phyloP scores from a whole-genome alignment of 1,284 basidiomycete genomes.

The Peniophora sp. region DNA sequence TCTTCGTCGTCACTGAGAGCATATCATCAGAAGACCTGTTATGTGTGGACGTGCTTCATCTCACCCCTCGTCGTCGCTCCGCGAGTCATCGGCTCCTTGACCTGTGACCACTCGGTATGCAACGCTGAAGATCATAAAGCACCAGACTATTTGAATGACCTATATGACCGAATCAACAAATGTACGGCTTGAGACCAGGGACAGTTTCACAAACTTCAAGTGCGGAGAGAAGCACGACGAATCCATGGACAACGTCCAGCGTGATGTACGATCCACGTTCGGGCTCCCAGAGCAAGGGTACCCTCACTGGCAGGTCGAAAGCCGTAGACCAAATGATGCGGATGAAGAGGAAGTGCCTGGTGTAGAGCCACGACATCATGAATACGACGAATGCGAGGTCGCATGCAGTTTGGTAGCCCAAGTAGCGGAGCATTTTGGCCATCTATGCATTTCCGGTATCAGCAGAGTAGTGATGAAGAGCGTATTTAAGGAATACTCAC shows the following conservation, averaged over 20 bases:
- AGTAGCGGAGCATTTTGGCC: slow-evolving; percentile 92
- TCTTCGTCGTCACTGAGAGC: slow-evolving; percentile 9
- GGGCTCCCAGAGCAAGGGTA: slow-evolving; percentile 55
- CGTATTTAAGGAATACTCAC: slow-evolving; percentile 47
- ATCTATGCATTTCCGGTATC: slow-evolving; percentile 34
- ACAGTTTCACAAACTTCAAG: slow-evolving; percentile 67
- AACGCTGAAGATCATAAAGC: slow-evolving; percentile 75
- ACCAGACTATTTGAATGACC: slow-evolving; percentile 79
- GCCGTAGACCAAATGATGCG: slow-evolving; percentile 59
- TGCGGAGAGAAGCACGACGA: slow-evolving; percentile 48
- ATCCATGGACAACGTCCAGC: slow-evolving; percentile 34
- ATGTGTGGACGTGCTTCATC: slow-evolving; percentile 10
- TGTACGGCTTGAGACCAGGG: no score
- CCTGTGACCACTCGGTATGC: slow-evolving; percentile 77
- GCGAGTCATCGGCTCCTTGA: slow-evolving; percentile 72
- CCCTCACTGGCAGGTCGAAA: slow-evolving; percentile 37
- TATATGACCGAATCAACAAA: no score
- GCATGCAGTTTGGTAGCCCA: slow-evolving; percentile 58
- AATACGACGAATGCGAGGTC: slow-evolving; percentile 79
- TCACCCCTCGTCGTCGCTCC: slow-evolving; percentile 80
- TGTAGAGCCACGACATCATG: slow-evolving; percentile 83
- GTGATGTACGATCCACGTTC: slow-evolving; percentile 53
- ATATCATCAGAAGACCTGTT: neutral
- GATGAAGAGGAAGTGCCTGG: slow-evolving; percentile 76
- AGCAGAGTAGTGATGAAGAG: slow-evolving; percentile 6